Evolutionary conservation across 2,329 filamentous ascomycete species (phyloP).

Genomic region (Claviceps sp.): DNA sequence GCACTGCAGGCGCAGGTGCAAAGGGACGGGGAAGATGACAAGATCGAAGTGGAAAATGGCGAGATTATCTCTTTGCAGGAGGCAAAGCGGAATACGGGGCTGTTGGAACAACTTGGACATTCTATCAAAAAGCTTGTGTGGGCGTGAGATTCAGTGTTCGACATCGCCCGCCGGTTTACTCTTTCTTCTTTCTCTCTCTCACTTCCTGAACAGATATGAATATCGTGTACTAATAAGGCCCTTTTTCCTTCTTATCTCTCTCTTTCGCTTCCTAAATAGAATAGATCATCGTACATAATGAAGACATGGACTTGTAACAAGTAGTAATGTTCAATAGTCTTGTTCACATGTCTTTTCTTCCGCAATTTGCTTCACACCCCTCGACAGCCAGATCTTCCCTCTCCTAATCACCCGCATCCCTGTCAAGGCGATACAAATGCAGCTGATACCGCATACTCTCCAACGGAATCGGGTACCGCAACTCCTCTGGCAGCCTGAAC

Average conservation of each 20-base stretch:
- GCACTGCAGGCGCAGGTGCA: conserved; percentile 35
- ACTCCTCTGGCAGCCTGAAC: conserved; percentile 58
- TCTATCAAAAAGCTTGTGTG: conserved; percentile 90
- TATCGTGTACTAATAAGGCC: neutral
- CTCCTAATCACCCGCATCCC: neutral
- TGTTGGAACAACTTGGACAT: conserved; percentile 79
- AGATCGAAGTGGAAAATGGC: conserved; percentile 37
- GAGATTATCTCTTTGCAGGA: conserved; percentile 77
- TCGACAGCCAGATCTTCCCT: neutral
- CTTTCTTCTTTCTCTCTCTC: neutral
- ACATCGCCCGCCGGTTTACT: neutral
- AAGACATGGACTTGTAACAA: neutral
- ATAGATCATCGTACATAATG: no score
- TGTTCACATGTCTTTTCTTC: neutral
- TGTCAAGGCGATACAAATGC: conserved; percentile 53
- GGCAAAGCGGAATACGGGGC: conserved; percentile 73
- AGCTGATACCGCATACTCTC: conserved; percentile 95
- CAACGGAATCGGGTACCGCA: conserved; percentile 71
- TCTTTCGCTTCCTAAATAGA: no score
- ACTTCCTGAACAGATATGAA: neutral
- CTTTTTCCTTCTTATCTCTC: no score
- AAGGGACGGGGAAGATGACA: conserved; percentile 27
- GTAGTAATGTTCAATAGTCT: neutral
- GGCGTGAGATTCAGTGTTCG: conserved; percentile 30
- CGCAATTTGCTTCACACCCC: no score